These are phyloP conservation scores for Fusarium anguioides DNA, from an alignment of 2,329 filamentous ascomycete genomes.

Conservation along the genomic window DNA sequence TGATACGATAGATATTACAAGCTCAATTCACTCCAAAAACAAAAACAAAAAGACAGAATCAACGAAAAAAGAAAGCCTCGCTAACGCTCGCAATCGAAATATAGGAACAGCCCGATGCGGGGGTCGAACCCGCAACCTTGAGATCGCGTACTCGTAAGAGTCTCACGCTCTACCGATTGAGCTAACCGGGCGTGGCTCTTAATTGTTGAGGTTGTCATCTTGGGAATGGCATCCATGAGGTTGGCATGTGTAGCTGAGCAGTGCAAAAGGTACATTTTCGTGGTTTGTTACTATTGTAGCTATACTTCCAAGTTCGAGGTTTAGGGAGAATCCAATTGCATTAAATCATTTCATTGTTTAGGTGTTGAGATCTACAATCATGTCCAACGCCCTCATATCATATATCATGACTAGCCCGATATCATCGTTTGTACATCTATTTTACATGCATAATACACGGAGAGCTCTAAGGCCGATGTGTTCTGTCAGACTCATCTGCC, in stretches of 20 bases:
- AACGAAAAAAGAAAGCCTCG: constrained; percentile 35
- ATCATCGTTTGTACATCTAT: constrained; percentile 35
- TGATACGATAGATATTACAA: not conserved
- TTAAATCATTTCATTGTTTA: constrained; percentile 9
- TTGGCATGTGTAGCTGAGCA: rapidly evolving
- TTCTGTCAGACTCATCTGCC: constrained; percentile 33
- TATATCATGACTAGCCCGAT: constrained; percentile 21
- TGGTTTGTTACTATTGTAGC: not conserved
- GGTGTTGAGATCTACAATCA: constrained; percentile 42
- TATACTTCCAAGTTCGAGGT: not conserved
- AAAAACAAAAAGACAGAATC: constrained; percentile 4
- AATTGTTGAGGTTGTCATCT: not conserved
- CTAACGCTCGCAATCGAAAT: constrained; percentile 39
- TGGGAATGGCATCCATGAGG: not conserved
- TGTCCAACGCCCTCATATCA: constrained; percentile 16
- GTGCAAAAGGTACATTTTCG: too few species aligned
- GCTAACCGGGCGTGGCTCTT: constrained; percentile 50
- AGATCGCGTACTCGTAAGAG: constrained; percentile 65
- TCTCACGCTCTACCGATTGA: constrained; percentile 72
- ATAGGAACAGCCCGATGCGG: constrained; percentile 57
- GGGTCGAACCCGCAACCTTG: constrained; percentile 68
- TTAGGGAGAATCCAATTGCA: not conserved
- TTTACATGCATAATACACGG: constrained; percentile 32
- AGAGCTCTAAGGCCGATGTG: constrained; percentile 5
- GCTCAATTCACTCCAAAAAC: not conserved